phyloP scores from a whole-genome alignment of 1,284 basidiomycete genomes.

The Cutaneotrichosporon mucoides region DNA sequence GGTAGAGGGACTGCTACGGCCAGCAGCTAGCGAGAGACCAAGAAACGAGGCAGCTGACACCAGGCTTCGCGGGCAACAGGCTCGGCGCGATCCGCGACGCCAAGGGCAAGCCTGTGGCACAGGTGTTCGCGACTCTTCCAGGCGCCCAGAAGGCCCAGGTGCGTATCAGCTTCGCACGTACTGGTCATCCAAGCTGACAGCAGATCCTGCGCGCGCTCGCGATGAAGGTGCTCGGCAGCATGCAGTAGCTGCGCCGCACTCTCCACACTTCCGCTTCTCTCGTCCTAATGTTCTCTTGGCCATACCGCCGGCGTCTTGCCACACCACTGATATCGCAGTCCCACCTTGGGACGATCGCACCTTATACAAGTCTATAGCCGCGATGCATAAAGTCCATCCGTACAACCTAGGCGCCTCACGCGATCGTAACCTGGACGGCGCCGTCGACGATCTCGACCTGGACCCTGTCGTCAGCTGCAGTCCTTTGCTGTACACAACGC shows the following conservation, averaged over 20 bases:
- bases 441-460: conserved; percentile 21
- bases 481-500: neutral
- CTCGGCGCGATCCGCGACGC: conserved; percentile 85
- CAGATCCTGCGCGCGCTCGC: conserved; percentile 84
- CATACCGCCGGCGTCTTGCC: too few species aligned
- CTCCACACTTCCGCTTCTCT: neutral
- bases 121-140: conserved; percentile 79
- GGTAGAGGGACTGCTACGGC: neutral
- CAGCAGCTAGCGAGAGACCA: too few species aligned
- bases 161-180: conserved; percentile 20
- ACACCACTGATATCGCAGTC: too few species aligned
- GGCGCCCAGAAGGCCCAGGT: conserved; percentile 83
- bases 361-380: conserved; percentile 1
- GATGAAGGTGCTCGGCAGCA: conserved; percentile 74
- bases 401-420: too few species aligned
- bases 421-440: conserved; percentile 24
- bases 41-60: conserved; percentile 6
- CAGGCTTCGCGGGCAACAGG: conserved; percentile 75
- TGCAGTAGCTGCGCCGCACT: conserved; percentile 26
- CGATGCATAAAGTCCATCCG: too few species aligned
- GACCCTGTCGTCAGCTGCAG: conserved; percentile 17
- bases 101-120: conserved; percentile 84
- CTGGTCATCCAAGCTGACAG: conserved; percentile 3
- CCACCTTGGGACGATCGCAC: too few species aligned
- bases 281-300: too few species aligned